Evolutionary conservation across 2,329 filamentous ascomycete species (phyloP).

Genomic region (Biscogniauxia marginata): DNA sequence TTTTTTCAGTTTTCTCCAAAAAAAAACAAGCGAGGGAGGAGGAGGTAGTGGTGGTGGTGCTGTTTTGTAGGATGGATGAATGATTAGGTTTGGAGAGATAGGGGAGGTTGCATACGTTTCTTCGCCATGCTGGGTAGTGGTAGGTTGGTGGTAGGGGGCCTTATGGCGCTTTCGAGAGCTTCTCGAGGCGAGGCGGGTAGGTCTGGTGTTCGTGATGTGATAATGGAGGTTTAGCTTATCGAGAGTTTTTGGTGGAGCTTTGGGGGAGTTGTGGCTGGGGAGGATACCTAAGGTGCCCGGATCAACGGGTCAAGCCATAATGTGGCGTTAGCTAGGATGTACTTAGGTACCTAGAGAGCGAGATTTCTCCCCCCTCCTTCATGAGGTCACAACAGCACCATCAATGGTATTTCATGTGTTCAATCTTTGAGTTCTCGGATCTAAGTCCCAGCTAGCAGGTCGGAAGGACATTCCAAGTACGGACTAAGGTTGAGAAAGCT

Average conservation of each 20-base stretch:
- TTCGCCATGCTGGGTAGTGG: conserved; percentile 38
- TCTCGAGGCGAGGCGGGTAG: not conserved
- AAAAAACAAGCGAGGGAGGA: not conserved
- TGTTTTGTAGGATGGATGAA: not conserved
- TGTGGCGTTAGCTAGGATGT: not conserved
- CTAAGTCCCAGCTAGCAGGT: too few species aligned
- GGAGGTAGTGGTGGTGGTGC: not conserved
- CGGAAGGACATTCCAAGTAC: conserved; percentile 28
- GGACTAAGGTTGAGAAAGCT: too few species aligned
- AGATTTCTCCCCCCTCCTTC: too few species aligned
- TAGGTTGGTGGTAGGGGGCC: not conserved
- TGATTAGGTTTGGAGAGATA: not conserved
- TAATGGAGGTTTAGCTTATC: conserved; percentile 2
- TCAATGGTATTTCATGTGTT: too few species aligned
- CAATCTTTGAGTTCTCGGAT: too few species aligned
- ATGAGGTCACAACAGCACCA: too few species aligned
- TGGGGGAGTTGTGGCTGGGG: conserved; percentile 17
- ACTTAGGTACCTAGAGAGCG: too few species aligned
- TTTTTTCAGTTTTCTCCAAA: conserved; percentile 1
- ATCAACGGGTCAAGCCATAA: not conserved
- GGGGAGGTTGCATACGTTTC: conserved; percentile 34
- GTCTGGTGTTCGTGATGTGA: conserved; percentile 8
- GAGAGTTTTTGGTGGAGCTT: conserved; percentile 28
- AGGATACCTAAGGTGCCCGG: conserved; percentile 3
- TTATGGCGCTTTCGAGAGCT: not conserved